Base-by-base conservation (phyloP, 352 stramenopile species). In the Pythium sp. region DNA sequence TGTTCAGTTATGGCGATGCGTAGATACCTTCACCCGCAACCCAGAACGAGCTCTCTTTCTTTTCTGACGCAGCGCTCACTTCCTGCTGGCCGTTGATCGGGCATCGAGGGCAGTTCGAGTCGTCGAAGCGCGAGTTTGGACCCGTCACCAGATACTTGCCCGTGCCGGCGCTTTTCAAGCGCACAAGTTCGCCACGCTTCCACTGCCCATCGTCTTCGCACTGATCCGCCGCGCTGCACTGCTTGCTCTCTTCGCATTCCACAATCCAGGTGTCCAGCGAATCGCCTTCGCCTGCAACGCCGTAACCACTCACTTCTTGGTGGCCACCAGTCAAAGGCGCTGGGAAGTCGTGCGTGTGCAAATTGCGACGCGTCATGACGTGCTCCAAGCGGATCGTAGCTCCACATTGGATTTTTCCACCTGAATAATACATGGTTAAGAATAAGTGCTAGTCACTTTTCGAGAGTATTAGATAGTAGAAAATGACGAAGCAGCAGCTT, bases 51-150 rank as follows among this genome's bases (percentile, higher is more conserved):
- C 74, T 69, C 41, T 84, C 81, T n/a, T 72, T 68, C 58, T 76
- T 80, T 18, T 76, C 71, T n/a, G 75, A 67, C 38, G 65, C 82
- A 0, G 80, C 80, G 66, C 84, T 93, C 49, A 95, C 87, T 75
- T 95, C 84, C 69, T 95, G 87, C 72, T 95, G 87, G 22, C 87
- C 87, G 67, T 93, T 92, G 71, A 95, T 95, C 56, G 87, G 87
- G 64, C 87, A 95, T 30, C 74, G 78, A 20, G 86, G 86, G 57
- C 87, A 95, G 71, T 95, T 95, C 41, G 67, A 87, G 75, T 93
- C 77, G 68, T 95, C 81, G 65, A 93, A 95, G 22, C 84, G 80
- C 43, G 72, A 68, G 34, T 51, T 72, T 18, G 75, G 71, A 41
- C 77, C 82, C 28, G 86, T 93, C 57, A 67, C 57, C 30, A 95